Conservation (phyloP, 2,329 filamentous ascomycete genomes). For the Ceratocystis cacaofunesta region DNA sequence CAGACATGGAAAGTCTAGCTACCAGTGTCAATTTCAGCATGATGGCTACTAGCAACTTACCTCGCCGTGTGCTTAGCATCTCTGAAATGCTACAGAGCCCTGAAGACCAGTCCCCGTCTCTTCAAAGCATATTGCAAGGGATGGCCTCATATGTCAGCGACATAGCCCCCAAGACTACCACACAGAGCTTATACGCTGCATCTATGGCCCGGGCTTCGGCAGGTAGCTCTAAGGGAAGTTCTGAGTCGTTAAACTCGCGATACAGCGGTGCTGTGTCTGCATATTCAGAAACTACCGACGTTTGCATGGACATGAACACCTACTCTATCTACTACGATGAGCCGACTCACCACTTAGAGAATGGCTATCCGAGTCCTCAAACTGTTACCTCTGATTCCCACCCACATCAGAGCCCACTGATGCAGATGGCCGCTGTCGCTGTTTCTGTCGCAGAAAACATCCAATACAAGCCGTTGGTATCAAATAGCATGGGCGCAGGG, state of each 20-base stretch:
- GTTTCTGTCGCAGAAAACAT: neutral
- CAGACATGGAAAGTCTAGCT: neutral
- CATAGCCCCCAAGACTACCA: neutral
- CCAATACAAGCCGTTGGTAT: neutral
- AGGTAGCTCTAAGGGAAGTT: neutral
- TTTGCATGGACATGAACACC: neutral
- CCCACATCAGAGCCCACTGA: neutral
- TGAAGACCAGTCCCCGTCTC: neutral
- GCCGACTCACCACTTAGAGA: neutral
- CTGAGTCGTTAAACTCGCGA: neutral
- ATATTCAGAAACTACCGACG: neutral
- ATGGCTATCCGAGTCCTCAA: neutral
- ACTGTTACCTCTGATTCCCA: too few species aligned
- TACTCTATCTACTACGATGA: neutral
- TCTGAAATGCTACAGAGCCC: neutral
- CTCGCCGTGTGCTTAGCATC: neutral
- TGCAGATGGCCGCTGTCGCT: neutral
- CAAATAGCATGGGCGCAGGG: neutral
- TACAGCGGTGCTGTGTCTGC: neutral
- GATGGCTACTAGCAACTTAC: neutral
- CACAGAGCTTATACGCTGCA: too few species aligned
- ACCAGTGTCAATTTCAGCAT: neutral
- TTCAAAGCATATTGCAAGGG: neutral
- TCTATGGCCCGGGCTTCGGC: too few species aligned
- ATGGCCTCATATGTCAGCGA: neutral